Percentiles rank a stretch among this genome's conserved stretches.
phyloP scores from a whole-genome alignment of 2,329 filamentous ascomycete species.

The Botrytis tulipae region DNA sequence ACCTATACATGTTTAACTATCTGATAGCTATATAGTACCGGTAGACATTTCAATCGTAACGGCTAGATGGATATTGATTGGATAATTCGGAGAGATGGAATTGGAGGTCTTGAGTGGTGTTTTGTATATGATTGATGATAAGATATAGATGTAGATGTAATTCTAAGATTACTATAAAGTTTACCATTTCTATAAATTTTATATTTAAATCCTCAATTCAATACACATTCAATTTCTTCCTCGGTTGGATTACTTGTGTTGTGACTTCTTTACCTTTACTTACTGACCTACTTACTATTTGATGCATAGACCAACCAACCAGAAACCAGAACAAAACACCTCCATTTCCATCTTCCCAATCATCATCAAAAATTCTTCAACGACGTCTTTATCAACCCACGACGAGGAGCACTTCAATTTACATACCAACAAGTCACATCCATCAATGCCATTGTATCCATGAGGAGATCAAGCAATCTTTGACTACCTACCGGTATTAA shows the following conservation, averaged over 20 bases:
- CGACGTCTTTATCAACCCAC: background rate
- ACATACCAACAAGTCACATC: too few species aligned
- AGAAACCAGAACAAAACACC: background rate
- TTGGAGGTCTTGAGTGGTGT: too few species aligned
- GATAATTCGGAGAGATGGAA: too few species aligned
- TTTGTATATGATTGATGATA: too few species aligned
- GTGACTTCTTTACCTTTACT: background rate
- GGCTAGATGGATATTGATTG: too few species aligned
- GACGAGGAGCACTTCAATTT: background rate
- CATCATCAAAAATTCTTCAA: background rate
- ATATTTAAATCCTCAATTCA: too few species aligned
- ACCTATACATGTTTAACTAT: too few species aligned
- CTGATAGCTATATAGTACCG: too few species aligned
- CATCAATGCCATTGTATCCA: background rate
- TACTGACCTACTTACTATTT: background rate
- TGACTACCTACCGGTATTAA: background rate
- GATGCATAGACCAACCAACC: conserved; percentile 18
- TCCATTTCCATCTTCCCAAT: background rate
- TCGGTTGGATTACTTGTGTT: background rate
- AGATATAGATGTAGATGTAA: too few species aligned
- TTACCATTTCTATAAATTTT: too few species aligned
- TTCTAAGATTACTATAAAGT: too few species aligned
- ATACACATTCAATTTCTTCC: background rate
- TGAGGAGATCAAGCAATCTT: background rate
- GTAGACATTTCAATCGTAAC: too few species aligned